Conservation (phyloP, 257 asterid genomes). For the Datura wrightii region DNA sequence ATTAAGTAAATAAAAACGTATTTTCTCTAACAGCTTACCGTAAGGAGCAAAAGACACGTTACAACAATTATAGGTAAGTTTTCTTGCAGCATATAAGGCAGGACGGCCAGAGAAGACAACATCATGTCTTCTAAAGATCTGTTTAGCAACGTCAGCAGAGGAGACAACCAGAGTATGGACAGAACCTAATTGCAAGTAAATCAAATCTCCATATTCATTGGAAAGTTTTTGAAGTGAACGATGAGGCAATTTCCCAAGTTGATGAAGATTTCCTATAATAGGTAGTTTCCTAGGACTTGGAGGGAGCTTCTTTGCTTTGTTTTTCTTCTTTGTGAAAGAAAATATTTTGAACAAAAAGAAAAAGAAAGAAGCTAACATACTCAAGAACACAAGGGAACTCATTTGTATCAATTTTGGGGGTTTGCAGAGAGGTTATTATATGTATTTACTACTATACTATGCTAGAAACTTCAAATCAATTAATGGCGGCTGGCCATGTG, state of each 20-base stretch:
- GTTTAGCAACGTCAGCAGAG: conserved; percentile 21
- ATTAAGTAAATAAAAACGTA: neutral
- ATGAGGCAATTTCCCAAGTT: conserved; percentile 26
- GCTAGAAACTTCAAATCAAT: no score
- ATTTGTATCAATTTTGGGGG: neutral
- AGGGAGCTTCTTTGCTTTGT: conserved; percentile 8
- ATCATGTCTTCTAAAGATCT: conserved; percentile 31
- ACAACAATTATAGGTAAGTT: neutral
- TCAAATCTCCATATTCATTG: conserved; percentile 22
- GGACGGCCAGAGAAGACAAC: conserved; percentile 30
- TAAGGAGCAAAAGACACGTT: conserved; percentile 23
- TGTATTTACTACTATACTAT: no score
- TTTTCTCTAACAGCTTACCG: neutral
- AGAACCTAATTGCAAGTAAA: conserved; percentile 33
- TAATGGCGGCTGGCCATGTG: no score
- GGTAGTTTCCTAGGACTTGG: conserved; percentile 19
- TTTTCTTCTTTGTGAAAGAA: neutral
- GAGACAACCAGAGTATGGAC: conserved; percentile 24
- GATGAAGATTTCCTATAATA: conserved; percentile 27
- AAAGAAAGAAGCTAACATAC: neutral
- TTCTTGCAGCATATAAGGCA: conserved; percentile 26
- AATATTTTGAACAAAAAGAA: neutral
- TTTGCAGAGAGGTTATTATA: neutral
- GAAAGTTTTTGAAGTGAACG: conserved; percentile 29
- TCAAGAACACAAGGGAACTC: neutral